phyloP scores from a whole-genome alignment of 495 filamentous ascomycete genomes.

The Talaromyces stipitatus region DNA sequence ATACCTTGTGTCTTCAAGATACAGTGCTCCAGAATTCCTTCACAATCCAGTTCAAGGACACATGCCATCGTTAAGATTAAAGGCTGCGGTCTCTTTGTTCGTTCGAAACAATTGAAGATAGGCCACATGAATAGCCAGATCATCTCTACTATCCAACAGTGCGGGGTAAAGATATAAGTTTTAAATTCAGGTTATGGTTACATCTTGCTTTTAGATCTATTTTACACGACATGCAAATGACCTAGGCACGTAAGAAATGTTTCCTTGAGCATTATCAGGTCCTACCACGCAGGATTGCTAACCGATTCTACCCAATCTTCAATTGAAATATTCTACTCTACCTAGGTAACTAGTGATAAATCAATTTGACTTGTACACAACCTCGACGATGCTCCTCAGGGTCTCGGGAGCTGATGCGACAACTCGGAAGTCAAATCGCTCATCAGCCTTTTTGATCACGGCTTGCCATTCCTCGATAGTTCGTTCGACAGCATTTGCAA shows the following conservation, averaged over 20 bases:
- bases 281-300: not conserved
- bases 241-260: not conserved
- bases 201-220: not conserved
- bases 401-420: not conserved
- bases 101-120: not conserved
- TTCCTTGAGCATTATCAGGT: not conserved
- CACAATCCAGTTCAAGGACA: not conserved
- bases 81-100: not conserved
- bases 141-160: not conserved
- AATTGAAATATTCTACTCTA: too few relatives aligned
- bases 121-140: not conserved
- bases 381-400: not conserved
- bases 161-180: not conserved
- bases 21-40: not conserved
- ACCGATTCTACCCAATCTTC: too few relatives aligned
- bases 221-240: not conserved
- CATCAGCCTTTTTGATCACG: not conserved
- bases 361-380: not conserved
- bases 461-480: not conserved
- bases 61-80: not conserved
- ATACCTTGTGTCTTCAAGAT: not conserved
- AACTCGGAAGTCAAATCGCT: not conserved
- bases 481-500: not conserved
- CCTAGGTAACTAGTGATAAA: too few relatives aligned
- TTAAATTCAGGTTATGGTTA: not conserved